Conservation (phyloP, 2,329 filamentous ascomycete genomes). For the Podosphaera fusca region DNA sequence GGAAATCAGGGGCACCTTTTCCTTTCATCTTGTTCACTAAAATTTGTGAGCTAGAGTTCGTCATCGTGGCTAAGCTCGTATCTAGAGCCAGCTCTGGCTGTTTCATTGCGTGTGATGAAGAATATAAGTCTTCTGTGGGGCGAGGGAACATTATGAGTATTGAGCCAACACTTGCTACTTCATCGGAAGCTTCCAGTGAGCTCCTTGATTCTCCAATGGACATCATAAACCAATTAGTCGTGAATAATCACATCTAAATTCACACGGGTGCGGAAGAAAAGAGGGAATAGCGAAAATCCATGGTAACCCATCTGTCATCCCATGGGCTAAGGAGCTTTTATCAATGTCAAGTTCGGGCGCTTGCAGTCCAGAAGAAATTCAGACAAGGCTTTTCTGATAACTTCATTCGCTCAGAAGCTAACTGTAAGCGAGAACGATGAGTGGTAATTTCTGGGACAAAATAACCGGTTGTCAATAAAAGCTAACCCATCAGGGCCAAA, state of each 20-base stretch:
- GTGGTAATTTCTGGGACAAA: background rate
- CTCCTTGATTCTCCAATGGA: slow-evolving; percentile 12
- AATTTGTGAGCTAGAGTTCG: slow-evolving; percentile 14
- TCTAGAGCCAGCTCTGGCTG: slow-evolving; percentile 11
- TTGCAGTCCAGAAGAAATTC: background rate
- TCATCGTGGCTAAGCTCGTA: slow-evolving; percentile 8
- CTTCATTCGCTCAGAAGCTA: background rate
- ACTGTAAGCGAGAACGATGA: background rate
- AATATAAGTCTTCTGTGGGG: slow-evolving; percentile 11
- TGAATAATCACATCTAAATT: background rate
- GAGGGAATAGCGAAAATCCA: background rate
- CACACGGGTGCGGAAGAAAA: background rate
- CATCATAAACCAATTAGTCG: slow-evolving; percentile 16
- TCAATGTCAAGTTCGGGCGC: background rate
- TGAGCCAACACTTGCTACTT: slow-evolving; percentile 9
- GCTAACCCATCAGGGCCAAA: background rate
- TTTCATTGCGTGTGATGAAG: slow-evolving; percentile 7
- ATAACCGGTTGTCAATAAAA: background rate
- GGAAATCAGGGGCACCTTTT: slow-evolving; percentile 22
- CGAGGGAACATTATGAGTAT: slow-evolving; percentile 15
- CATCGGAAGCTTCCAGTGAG: slow-evolving; percentile 11
- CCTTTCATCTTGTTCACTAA: slow-evolving; percentile 14
- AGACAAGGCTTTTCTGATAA: background rate
- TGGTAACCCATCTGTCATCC: background rate
- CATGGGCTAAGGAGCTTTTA: background rate